phyloP scores from a whole-genome alignment of 305 asterid genomes.

The Fraxinus angustifolia region DNA sequence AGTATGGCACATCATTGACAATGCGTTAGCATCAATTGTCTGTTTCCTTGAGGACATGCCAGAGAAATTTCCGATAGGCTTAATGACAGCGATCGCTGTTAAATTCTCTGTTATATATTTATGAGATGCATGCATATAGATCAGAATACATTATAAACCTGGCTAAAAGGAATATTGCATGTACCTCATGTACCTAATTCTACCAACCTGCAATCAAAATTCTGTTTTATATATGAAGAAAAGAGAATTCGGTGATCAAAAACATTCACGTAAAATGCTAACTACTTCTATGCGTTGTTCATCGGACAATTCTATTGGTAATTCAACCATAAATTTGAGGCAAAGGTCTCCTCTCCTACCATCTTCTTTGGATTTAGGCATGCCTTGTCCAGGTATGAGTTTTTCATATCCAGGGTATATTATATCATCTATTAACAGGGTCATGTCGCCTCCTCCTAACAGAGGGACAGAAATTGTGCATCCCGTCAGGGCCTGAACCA shows the following conservation, averaged over 20 bases:
- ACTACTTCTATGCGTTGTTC: constrained; percentile 55
- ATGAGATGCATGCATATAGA: constrained; percentile 27
- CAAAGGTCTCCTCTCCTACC: constrained; percentile 73
- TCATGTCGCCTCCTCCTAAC: constrained; percentile 65
- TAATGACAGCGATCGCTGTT: background rate
- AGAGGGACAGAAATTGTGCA: constrained; percentile 65
- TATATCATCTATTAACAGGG: constrained; percentile 50
- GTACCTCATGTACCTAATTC: background rate
- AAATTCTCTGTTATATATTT: background rate
- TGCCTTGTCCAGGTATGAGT: constrained; percentile 73
- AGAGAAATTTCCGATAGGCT: background rate
- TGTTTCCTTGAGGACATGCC: background rate
- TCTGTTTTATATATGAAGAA: constrained; percentile 11
- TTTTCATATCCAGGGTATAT: constrained; percentile 78
- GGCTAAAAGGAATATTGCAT: constrained; percentile 23
- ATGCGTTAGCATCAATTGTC: background rate
- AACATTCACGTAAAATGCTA: constrained; percentile 46
- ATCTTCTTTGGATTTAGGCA: constrained; percentile 52
- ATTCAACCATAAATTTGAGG: constrained; percentile 69
- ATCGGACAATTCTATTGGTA: constrained; percentile 55
- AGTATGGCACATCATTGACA: background rate
- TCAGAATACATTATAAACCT: constrained; percentile 28
- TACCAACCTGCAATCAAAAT: constrained; percentile 8
- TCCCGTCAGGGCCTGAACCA: constrained; percentile 83
- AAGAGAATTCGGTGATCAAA: constrained; percentile 25